Base-by-base conservation (phyloP, 768 basidiomycete species). In the Leccinum subgranulosum region DNA sequence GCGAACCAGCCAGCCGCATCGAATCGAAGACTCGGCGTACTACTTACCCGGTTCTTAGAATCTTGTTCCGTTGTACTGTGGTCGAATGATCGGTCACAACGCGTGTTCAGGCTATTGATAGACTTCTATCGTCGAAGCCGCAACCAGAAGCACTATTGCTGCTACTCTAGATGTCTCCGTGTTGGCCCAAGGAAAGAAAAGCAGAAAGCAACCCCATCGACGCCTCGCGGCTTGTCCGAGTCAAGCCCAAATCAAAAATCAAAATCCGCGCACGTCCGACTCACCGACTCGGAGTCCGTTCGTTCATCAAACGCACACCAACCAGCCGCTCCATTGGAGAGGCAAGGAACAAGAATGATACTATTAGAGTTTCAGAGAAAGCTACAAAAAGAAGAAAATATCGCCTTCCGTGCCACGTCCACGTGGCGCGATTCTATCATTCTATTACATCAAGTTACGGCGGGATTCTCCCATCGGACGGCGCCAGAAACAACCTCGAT, bases 391-490 rank as follows among this genome's bases (percentile, higher is more conserved):
- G 25, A 27, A 43, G 9, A 47, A 23, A 14, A 17, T 4, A 27
- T 11, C 46, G 23, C 27, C 25, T 47, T 47, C 46, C 46, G 15
- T 23, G 55, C 41, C 36, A 48, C 19, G 50, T 57, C 45, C 59
- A 51, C 58, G 29, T 60, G 57, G 47, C 49, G 14, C 9, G 39
- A 51, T 60, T 69, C 68, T 60, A 67, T 67, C 57, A n/a, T 43
- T 21, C 41, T 43, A 43, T 43, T 19, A 41, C 39, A 39, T 39
- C 14, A 9, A 39, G n/a, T 39, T 10, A 36, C 34, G 36, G n/a
- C n/a, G 39, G n/a, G 39, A 43, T 43, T 43, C 41, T 21, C 41
- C 39, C 19, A 43, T 21, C 19, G 41, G 10, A 41, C n/a, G 39
- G 39, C 39, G 19, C 41, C 11, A 43, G 41, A 43, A 6, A 43